These are phyloP conservation scores for Cordyceps militaris DNA, from an alignment of 2,329 filamentous ascomycete genomes.

Conservation along the genomic window DNA sequence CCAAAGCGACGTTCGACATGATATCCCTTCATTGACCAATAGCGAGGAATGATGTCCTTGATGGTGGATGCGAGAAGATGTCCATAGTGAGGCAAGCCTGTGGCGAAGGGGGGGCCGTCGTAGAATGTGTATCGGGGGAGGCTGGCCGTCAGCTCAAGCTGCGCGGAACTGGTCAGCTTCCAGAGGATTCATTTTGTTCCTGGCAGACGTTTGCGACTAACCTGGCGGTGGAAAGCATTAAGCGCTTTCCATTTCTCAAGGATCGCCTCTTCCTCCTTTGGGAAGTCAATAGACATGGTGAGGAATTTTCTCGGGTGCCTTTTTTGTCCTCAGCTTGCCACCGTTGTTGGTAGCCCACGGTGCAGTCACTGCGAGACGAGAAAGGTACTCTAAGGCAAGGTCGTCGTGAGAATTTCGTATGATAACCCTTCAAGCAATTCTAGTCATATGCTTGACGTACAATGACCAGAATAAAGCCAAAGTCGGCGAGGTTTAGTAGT, in stretches of 20 bases:
- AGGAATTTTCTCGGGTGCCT: background rate
- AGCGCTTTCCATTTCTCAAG: slow-evolving; percentile 87
- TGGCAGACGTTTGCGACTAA: slow-evolving; percentile 27
- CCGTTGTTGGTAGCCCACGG: background rate
- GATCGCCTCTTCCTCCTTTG: slow-evolving; percentile 80
- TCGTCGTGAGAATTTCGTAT: background rate
- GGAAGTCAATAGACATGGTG: slow-evolving; percentile 82
- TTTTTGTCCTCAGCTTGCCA: background rate
- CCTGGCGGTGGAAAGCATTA: slow-evolving; percentile 80
- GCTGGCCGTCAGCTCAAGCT: slow-evolving; percentile 73
- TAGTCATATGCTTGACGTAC: background rate
- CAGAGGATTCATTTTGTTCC: background rate
- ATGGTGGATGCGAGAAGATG: slow-evolving; percentile 88
- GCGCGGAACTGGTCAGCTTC: slow-evolving; percentile 6
- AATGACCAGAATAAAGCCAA: background rate
- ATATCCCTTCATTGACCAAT: slow-evolving; percentile 95
- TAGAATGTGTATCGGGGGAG: slow-evolving; percentile 90
- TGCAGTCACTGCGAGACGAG: background rate
- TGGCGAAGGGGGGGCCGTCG: slow-evolving; percentile 77
- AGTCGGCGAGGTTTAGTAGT: background rate
- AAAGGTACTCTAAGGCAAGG: background rate
- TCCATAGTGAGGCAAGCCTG: slow-evolving; percentile 57
- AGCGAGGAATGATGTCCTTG: slow-evolving; percentile 93
- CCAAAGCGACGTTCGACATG: slow-evolving; percentile 90
- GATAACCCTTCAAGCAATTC: background rate